Conservation (phyloP, 495 filamentous ascomycete genomes). For the Neurospora sp. region DNA sequence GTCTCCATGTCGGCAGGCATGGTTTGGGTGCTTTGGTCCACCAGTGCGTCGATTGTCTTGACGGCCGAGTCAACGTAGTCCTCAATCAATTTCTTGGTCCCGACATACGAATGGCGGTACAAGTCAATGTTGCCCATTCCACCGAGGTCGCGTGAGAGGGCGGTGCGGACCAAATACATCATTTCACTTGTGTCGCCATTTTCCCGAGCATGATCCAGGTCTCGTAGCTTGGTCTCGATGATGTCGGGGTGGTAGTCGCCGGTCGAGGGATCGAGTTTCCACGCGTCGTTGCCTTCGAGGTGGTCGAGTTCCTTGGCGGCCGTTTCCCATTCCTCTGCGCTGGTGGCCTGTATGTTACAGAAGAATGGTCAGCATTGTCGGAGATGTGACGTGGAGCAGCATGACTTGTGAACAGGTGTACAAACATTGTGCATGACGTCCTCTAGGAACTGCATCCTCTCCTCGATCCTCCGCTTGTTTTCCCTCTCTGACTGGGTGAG, state of each 20-base stretch:
- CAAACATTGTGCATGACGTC: conserved; percentile 52
- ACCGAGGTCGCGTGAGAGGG: conserved; percentile 70
- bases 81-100: conserved; percentile 82
- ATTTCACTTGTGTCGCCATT: conserved; percentile 62
- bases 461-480: conserved; percentile 39
- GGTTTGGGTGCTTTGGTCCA: conserved; percentile 50
- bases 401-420: conserved; percentile 2
- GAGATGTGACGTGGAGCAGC: neutral
- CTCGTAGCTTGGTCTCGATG: conserved; percentile 55
- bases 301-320: conserved; percentile 70
- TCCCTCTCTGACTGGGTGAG: conserved; percentile 45
- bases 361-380: neutral
- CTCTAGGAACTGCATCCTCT: conserved; percentile 53
- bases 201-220: conserved; percentile 66
- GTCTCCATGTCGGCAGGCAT: conserved; percentile 44
- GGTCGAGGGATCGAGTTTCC: conserved; percentile 53
- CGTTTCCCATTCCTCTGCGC: conserved; percentile 52
- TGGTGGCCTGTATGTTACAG: conserved; percentile 41
- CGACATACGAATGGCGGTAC: conserved; percentile 75
- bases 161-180: conserved; percentile 72
- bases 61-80: conserved; percentile 71
- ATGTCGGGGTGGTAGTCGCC: conserved; percentile 61
- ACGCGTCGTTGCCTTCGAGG: conserved; percentile 69
- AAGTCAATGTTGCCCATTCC: conserved; percentile 76
- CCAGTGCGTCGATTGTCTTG: conserved; percentile 57